These are phyloP conservation scores for Massarina eburnea DNA, from an alignment of 2,329 filamentous ascomycete species.

Conservation along the genomic window DNA sequence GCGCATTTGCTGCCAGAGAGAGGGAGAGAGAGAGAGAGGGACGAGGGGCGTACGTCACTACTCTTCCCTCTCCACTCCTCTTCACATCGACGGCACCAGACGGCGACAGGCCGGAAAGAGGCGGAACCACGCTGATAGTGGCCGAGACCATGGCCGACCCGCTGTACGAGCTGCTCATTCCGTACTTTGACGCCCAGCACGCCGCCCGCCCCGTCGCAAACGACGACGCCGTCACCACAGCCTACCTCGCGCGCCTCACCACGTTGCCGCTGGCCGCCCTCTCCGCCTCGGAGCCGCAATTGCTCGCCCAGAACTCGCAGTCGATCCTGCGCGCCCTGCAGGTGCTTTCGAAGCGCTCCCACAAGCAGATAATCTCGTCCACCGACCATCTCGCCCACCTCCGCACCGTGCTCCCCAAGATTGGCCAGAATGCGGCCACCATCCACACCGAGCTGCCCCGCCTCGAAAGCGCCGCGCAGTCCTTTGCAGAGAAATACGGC, in stretches of 20 bases:
- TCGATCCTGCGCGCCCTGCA: conserved; percentile 82
- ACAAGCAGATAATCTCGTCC: conserved; percentile 81
- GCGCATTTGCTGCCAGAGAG: too few relatives aligned
- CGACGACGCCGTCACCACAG: conserved; percentile 57
- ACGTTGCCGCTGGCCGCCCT: conserved; percentile 75
- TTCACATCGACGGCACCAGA: background rate
- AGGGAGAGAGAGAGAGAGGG: too few relatives aligned
- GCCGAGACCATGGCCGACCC: conserved; percentile 54
- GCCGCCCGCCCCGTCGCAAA: conserved; percentile 43
- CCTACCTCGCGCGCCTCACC: conserved; percentile 77
- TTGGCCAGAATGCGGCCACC: conserved; percentile 66
- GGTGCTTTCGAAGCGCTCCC: conserved; percentile 82
- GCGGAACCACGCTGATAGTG: background rate
- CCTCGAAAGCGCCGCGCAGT: conserved; percentile 75
- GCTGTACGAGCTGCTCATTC: conserved; percentile 71
- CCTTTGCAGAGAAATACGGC: conserved; percentile 82
- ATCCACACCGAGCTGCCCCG: conserved; percentile 73
- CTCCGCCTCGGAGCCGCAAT: conserved; percentile 72
- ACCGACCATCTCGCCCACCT: conserved; percentile 76
- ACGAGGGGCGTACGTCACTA: too few relatives aligned
- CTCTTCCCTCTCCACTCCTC: background rate
- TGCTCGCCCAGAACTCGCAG: conserved; percentile 78
- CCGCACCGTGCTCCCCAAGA: conserved; percentile 66
- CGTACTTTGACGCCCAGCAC: conserved; percentile 56
- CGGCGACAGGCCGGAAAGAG: background rate